Percentiles rank a stretch among this genome's conserved stretches.
phyloP scores from a whole-genome alignment of 1,139 yeast species.

The Chernovozyma sophiae-reginae region DNA sequence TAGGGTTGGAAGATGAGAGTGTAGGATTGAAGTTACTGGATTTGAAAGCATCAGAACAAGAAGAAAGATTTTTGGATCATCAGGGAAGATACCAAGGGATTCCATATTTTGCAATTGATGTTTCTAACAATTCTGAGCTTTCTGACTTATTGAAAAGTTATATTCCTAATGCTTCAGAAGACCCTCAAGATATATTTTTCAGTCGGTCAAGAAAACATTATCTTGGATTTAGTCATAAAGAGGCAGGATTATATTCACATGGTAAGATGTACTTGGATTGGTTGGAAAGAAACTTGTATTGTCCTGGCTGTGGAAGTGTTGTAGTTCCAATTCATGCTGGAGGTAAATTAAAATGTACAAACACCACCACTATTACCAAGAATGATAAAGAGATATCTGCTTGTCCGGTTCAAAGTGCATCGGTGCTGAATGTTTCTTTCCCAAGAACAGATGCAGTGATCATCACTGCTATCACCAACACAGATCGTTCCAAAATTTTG shows the following conservation, averaged over 20 bases:
- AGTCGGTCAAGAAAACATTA: slow-evolving; percentile 34
- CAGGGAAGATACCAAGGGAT: slow-evolving; percentile 59
- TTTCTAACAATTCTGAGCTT: slow-evolving; percentile 33
- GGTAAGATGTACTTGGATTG: slow-evolving; percentile 86
- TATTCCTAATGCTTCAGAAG: slow-evolving; percentile 12
- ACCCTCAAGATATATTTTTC: slow-evolving; percentile 22
- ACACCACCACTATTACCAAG: slow-evolving; percentile 21
- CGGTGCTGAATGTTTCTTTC: slow-evolving; percentile 65
- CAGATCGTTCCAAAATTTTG: slow-evolving; percentile 57
- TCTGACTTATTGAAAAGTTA: slow-evolving; percentile 18
- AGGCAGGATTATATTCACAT: slow-evolving; percentile 71
- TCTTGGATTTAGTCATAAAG: slow-evolving; percentile 36
- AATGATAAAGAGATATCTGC: slow-evolving; percentile 10
- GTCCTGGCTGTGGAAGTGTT: slow-evolving; percentile 84
- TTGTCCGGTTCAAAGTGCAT: slow-evolving; percentile 54
- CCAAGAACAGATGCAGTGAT: slow-evolving; percentile 91
- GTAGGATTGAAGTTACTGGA: slow-evolving; percentile 30
- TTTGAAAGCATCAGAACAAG: slow-evolving; percentile 20
- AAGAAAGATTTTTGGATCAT: slow-evolving; percentile 35
- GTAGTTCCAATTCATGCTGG: slow-evolving; percentile 79
- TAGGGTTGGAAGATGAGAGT: slow-evolving; percentile 64
- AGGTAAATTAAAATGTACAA: slow-evolving; percentile 65
- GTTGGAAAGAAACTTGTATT: slow-evolving; percentile 68
- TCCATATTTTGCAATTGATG: slow-evolving; percentile 76
- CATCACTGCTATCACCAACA: slow-evolving; percentile 72